These are phyloP conservation scores for Fragosphaeria purpurea DNA, from an alignment of 2,329 filamentous ascomycete genomes.

Conservation along the genomic window DNA sequence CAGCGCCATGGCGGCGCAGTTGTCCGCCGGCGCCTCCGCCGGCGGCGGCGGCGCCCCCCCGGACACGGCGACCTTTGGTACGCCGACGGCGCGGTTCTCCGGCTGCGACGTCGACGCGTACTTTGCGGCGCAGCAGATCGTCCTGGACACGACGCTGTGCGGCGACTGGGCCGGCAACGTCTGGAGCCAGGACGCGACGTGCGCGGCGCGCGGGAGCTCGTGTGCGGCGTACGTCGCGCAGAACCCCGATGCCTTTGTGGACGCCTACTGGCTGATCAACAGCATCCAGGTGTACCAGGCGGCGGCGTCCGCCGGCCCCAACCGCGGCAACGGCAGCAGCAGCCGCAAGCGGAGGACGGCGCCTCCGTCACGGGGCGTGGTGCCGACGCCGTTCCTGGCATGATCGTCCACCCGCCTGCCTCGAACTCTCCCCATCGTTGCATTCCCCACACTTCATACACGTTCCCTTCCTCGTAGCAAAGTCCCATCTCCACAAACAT, in stretches of 20 bases:
- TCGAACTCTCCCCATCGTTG: background rate
- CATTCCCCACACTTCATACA: too few relatives aligned
- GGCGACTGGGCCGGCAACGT: slow-evolving; percentile 74
- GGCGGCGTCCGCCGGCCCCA: background rate
- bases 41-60: slow-evolving; percentile 35
- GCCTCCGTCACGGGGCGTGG: background rate
- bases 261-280: slow-evolving; percentile 72
- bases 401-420: background rate
- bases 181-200: slow-evolving; percentile 50
- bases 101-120: slow-evolving; percentile 60
- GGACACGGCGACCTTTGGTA: slow-evolving; percentile 58
- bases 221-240: slow-evolving; percentile 64
- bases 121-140: slow-evolving; percentile 65
- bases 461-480: background rate
- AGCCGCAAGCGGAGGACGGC: background rate
- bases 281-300: slow-evolving; percentile 54
- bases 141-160: slow-evolving; percentile 79
- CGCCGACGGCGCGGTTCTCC: slow-evolving; percentile 57
- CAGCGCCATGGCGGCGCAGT: slow-evolving; percentile 16
- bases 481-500: too few relatives aligned
- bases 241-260: slow-evolving; percentile 59
- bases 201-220: slow-evolving; percentile 47
- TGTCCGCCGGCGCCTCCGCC: slow-evolving; percentile 47
- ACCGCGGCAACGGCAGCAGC: background rate
- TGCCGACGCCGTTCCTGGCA: slow-evolving; percentile 6